phyloP scores from a whole-genome alignment of 2,329 filamentous ascomycete genomes.

The Scedosporium dehoogii region DNA sequence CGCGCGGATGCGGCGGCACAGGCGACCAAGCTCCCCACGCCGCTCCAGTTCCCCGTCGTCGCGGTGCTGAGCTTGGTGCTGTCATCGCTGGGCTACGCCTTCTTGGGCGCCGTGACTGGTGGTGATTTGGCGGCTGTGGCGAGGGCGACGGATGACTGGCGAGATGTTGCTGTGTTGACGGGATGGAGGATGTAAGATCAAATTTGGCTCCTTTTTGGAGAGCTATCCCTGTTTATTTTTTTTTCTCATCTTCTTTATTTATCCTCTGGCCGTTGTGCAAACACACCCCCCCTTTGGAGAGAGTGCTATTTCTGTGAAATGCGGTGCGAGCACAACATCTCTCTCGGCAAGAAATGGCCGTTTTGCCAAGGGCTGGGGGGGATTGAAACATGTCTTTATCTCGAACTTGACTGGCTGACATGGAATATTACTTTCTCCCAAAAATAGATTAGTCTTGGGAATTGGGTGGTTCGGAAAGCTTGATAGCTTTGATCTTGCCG shows the following conservation, averaged over 20 bases:
- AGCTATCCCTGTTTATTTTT: not conserved
- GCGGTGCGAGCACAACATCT: too few species aligned
- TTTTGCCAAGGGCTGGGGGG: not conserved
- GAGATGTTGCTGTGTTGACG: conserved; percentile 36
- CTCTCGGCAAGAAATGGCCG: too few species aligned
- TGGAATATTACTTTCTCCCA: conserved; percentile 1
- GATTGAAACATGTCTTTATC: conserved; percentile 1
- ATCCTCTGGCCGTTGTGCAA: not conserved
- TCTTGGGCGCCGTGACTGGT: conserved; percentile 48
- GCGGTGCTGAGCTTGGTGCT: conserved; percentile 48
- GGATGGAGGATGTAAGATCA: conserved; percentile 45
- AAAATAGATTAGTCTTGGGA: conserved; percentile 55
- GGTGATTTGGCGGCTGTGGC: conserved; percentile 60
- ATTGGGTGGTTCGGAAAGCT: conserved; percentile 65
- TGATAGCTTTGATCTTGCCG: conserved; percentile 61
- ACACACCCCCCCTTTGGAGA: too few species aligned
- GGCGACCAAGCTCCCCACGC: conserved; percentile 27
- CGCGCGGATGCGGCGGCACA: not conserved
- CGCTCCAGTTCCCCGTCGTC: conserved; percentile 42
- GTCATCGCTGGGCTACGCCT: conserved; percentile 54
- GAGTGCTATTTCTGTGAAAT: too few species aligned
- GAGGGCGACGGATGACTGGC: conserved; percentile 50
- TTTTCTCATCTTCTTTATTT: not conserved
- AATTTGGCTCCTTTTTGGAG: not conserved
- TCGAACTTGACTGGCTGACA: conserved; percentile 4